phyloP scores from a whole-genome alignment of 352 stramenopile species.

The Globisporangium iwayamae region DNA sequence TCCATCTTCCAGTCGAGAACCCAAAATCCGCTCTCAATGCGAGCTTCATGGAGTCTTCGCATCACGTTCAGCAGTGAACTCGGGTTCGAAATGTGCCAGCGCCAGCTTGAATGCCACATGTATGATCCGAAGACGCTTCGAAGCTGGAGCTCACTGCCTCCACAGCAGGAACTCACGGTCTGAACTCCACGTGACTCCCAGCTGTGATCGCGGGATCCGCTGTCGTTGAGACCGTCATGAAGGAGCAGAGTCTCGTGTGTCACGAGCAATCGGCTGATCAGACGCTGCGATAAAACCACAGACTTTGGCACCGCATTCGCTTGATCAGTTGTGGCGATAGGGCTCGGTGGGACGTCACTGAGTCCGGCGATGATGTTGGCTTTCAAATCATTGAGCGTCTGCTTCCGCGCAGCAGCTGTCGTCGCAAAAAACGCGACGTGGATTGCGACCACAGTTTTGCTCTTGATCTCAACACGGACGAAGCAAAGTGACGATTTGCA shows the following conservation, averaged over 20 bases:
- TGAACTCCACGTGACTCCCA: slow-evolving; percentile 5
- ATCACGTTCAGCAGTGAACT: slow-evolving; percentile 57
- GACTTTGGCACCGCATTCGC: slow-evolving; percentile 11
- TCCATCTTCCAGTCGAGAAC: slow-evolving; percentile 79
- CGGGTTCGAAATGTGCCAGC: slow-evolving; percentile 69
- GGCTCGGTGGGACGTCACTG: slow-evolving; percentile 33
- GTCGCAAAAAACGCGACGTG: slow-evolving; percentile 88
- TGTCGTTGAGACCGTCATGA: slow-evolving; percentile 23
- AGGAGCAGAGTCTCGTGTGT: slow-evolving; percentile 69
- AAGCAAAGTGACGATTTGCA: slow-evolving; percentile 75
- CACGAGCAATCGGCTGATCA: slow-evolving; percentile 73
- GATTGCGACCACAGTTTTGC: slow-evolving; percentile 69
- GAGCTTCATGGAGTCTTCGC: slow-evolving; percentile 63
- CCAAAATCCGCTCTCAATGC: slow-evolving; percentile 76
- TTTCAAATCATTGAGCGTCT: slow-evolving; percentile 75
- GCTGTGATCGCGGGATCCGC: slow-evolving; percentile 16
- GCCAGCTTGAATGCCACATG: slow-evolving; percentile 87
- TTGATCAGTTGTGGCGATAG: slow-evolving; percentile 5
- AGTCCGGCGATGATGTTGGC: slow-evolving; percentile 49
- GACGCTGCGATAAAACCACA: slow-evolving; percentile 66
- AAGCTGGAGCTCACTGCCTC: slow-evolving; percentile 70
- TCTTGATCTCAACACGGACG: slow-evolving; percentile 77
- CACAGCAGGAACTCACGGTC: slow-evolving; percentile 60
- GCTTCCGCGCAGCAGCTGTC: slow-evolving; percentile 48
- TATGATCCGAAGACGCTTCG: slow-evolving; percentile 81